Evolutionary conservation across 78 protist species (phyloP).

Genomic region (Planoprotostelium fungivorum): DNA sequence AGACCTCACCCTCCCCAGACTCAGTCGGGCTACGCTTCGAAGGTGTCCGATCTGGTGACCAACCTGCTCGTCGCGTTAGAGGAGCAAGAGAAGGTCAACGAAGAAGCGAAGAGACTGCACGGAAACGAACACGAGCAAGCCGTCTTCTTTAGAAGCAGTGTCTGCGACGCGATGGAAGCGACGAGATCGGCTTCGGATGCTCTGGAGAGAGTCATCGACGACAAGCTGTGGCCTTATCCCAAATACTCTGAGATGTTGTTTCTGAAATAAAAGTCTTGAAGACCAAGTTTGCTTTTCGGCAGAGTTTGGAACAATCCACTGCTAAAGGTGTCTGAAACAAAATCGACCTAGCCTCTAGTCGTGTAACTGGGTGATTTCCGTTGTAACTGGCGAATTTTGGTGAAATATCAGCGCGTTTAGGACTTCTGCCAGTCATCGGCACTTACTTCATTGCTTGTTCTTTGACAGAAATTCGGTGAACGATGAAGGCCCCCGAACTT

Average conservation of each 20-base stretch:
- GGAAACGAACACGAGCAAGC: slow-evolving; percentile 7
- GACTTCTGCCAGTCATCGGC: too few species aligned
- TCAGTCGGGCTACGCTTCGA: background rate
- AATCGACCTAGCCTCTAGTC: too few species aligned
- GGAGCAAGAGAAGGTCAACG: slow-evolving; percentile 10
- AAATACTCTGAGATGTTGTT: slow-evolving; percentile 64
- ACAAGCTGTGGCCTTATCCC: slow-evolving; percentile 65
- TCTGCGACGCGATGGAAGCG: slow-evolving; percentile 51
- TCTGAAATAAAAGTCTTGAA: slow-evolving; percentile 57
- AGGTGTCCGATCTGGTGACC: background rate
- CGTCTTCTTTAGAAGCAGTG: background rate
- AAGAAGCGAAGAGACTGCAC: slow-evolving; percentile 12
- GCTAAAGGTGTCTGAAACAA: too few species aligned
- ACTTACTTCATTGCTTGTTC: too few species aligned
- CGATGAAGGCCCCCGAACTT: too few species aligned
- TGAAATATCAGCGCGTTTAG: too few species aligned
- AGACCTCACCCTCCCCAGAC: background rate
- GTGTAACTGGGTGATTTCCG: too few species aligned
- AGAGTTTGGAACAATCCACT: too few species aligned
- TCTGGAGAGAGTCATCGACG: slow-evolving; percentile 59
- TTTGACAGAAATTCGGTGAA: too few species aligned
- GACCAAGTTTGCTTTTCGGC: too few species aligned
- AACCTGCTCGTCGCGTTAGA: slow-evolving; percentile 2
- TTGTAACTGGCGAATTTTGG: too few species aligned
- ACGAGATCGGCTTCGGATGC: slow-evolving; percentile 59